These are phyloP conservation scores for Liquidambar formosana DNA, from an alignment of 164 flowering plant genomes.

Conservation along the genomic window DNA sequence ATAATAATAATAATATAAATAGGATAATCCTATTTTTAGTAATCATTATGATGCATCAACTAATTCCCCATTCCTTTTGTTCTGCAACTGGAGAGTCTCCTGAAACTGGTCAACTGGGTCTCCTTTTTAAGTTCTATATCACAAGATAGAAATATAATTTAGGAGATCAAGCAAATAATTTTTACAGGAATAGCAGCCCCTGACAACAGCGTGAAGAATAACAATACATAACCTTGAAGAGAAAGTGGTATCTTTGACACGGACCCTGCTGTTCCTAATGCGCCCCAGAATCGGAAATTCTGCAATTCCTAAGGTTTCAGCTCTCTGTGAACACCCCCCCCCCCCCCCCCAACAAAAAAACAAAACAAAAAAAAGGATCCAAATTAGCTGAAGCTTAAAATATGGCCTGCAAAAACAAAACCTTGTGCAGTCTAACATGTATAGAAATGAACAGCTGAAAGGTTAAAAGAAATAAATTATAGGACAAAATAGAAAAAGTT, in stretches of 20 bases:
- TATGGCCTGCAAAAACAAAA: not conserved
- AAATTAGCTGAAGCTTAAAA: not conserved
- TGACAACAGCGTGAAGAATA: too few species aligned
- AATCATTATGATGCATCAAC: not conserved
- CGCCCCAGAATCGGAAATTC: slow-evolving; percentile 96
- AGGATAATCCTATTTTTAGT: too few species aligned
- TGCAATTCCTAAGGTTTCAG: slow-evolving; percentile 68
- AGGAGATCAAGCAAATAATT: too few species aligned
- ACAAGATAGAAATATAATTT: too few species aligned
- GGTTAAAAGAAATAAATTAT: not conserved
- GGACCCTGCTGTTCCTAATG: slow-evolving; percentile 77
- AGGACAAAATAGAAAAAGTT: not conserved
- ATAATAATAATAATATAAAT: not conserved
- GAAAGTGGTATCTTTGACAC: slow-evolving; percentile 83
- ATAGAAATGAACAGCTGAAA: not conserved
- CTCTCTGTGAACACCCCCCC: slow-evolving; percentile 58
- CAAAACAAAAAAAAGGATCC: not conserved
- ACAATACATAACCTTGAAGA: slow-evolving; percentile 71
- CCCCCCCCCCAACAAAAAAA: not conserved
- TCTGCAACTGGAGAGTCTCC: too few species aligned
- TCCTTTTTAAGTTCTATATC: too few species aligned
- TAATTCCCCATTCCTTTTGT: too few species aligned
- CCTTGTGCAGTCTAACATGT: too few species aligned
- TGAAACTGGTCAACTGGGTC: too few species aligned
- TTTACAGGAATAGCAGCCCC: too few species aligned